phyloP scores from a whole-genome alignment of 2,329 filamentous ascomycete genomes.

The Microcyclospora tardicrescens region DNA sequence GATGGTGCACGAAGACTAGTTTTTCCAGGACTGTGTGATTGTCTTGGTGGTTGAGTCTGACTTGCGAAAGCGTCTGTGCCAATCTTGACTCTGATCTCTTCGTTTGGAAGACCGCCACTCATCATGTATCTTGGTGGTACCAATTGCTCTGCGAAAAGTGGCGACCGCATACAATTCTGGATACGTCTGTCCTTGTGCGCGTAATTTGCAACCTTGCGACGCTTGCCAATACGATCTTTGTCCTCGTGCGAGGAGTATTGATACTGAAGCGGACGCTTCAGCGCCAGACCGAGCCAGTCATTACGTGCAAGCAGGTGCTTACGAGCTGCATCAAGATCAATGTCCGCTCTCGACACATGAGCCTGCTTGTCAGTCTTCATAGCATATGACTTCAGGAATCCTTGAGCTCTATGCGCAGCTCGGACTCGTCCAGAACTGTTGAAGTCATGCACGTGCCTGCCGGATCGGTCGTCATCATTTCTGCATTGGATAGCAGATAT shows the following conservation, averaged over 20 bases:
- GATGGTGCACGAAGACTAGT: constrained; percentile 15
- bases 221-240: constrained; percentile 16
- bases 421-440: too few relatives aligned
- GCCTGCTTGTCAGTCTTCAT: too few relatives aligned
- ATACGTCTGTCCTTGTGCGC: neutral
- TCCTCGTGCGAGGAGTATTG: constrained; percentile 11
- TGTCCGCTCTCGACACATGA: too few relatives aligned
- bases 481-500: too few relatives aligned
- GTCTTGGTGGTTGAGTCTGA: constrained; percentile 12
- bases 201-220: constrained; percentile 14
- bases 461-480: too few relatives aligned
- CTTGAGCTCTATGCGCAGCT: neutral
- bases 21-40: constrained; percentile 5
- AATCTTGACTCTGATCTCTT: constrained; percentile 18
- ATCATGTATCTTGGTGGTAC: constrained; percentile 7
- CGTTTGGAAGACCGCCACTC: constrained; percentile 14
- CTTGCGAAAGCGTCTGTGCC: constrained; percentile 20
- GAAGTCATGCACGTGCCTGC: too few relatives aligned
- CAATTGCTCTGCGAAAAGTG: constrained; percentile 11
- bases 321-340: too few relatives aligned
- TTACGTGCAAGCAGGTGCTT: constrained; percentile 12
- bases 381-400: too few relatives aligned
- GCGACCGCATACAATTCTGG: constrained; percentile 3
- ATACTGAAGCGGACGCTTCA: constrained; percentile 14
- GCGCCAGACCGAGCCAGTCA: constrained; percentile 21